Evolutionary conservation across 2,329 filamentous ascomycete species (phyloP).

Genomic region (Botrytis elliptica): DNA sequence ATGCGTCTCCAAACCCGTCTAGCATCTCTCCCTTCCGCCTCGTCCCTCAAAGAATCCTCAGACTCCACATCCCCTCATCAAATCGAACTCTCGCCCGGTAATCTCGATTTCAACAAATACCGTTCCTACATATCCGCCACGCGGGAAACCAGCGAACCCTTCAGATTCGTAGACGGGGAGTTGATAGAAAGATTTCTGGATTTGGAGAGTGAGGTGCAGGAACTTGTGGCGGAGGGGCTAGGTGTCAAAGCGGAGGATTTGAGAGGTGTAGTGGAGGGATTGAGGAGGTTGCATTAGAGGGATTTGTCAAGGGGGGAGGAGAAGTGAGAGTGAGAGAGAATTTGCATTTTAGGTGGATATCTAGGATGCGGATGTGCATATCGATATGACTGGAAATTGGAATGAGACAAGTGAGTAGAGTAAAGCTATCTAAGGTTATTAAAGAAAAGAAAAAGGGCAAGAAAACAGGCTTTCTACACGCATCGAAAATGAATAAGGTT

Average conservation of each 20-base stretch:
- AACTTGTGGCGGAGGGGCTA: constrained; percentile 52
- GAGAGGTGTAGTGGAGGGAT: constrained; percentile 59
- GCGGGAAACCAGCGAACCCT: constrained; percentile 70
- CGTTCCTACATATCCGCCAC: constrained; percentile 77
- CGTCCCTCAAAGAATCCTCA: not conserved
- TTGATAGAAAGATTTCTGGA: constrained; percentile 83
- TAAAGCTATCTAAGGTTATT: not conserved
- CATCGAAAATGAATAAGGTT: not conserved
- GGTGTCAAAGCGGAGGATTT: constrained; percentile 63
- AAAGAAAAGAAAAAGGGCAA: not conserved
- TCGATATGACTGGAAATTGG: not conserved
- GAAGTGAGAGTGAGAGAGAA: not conserved
- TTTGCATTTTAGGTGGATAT: not conserved
- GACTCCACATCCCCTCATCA: not conserved
- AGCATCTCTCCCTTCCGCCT: constrained; percentile 43
- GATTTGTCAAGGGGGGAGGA: not conserved
- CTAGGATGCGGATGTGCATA: not conserved
- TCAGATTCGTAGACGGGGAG: constrained; percentile 89
- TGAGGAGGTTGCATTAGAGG: constrained; percentile 59
- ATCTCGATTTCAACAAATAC: constrained; percentile 74
- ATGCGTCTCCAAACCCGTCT: constrained; percentile 77
- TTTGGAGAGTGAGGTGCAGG: constrained; percentile 58
- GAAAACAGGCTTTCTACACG: not conserved
- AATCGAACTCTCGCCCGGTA: constrained; percentile 66
- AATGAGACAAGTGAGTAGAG: not conserved